Base-by-base conservation (phyloP, 1,139 yeast species). In the Casaregolazyma suthepensis region DNA sequence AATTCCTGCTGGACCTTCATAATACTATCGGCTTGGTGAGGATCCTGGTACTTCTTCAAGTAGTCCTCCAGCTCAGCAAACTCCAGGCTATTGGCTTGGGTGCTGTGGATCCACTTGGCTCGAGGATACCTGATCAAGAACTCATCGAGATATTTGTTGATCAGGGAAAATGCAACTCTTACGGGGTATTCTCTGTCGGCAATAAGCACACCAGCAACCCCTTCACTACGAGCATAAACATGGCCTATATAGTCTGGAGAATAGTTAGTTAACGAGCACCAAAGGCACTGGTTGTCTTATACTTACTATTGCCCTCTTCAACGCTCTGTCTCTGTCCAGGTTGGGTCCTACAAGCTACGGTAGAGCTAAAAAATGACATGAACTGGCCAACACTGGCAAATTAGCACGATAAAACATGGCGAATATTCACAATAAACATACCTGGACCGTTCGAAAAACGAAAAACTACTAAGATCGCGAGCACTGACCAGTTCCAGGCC, bases 1-100 rank as follows among this genome's bases (percentile, higher is more conserved):
- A 93, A 80, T 71, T 93, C 99, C 68, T 90, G 96, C 75, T 94
- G 99, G 40, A 93, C 99, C 71, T 86, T 87, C 96, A 93, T 85
- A 61, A 93, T 85, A 15, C 96, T 86, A 68, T 93, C 99, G 0
- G 99, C 98, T 74, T 93, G 96, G 42, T 86, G 79, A 22, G 99
- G 99, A 70, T 94, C 96, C 73, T 93, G 99, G 73, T 94, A 93
- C 67, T 88, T 87, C 63, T 77, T 74, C 62, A 94, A 74, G 69
- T 90, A 90, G 31, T 74, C 75, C 43, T 84, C 85, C 65, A 93
- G 76, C 58, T 80, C 81, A 40, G 81, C 81, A 71, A 82, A 83
- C 53, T 74, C 72, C 59, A 87, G 76, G 51, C 75, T 75, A 26
- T 67, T 52, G 31, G 64, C 71, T 6, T 88, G 74, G 2, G 79